Evolutionary conservation across 1,284 basidiomycete species (phyloP).

Genomic region (Irpex rosettiformis): DNA sequence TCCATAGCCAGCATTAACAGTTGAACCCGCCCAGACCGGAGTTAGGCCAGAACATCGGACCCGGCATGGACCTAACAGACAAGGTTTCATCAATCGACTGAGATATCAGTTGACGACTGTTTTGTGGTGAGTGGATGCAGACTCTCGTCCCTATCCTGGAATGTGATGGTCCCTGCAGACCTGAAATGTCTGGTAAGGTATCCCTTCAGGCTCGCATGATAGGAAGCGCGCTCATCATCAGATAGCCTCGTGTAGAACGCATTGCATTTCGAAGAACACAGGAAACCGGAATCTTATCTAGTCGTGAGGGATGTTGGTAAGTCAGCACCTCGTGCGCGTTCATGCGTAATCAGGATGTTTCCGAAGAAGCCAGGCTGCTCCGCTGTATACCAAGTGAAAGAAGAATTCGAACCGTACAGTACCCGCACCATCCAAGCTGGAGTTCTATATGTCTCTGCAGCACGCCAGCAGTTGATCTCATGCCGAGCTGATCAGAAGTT

Average conservation of each 20-base stretch:
- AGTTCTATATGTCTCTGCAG: background rate
- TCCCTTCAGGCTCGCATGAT: background rate
- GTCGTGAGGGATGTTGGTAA: background rate
- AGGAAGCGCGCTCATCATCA: slow-evolving; percentile 3
- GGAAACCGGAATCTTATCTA: slow-evolving; percentile 9
- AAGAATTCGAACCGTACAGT: background rate
- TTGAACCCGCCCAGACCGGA: slow-evolving; percentile 8
- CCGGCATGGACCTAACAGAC: slow-evolving; percentile 7
- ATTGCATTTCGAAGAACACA: background rate
- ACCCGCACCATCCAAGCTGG: background rate
- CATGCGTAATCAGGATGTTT: background rate
- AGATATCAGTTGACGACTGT: background rate
- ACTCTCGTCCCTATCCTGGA: background rate
- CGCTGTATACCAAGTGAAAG: background rate
- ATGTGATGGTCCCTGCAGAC: slow-evolving; percentile 11
- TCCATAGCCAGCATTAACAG: background rate
- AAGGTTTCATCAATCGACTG: slow-evolving; percentile 8
- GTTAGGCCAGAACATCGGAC: slow-evolving; percentile 11
- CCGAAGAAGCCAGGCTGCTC: background rate
- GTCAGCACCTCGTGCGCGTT: background rate
- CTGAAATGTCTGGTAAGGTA: slow-evolving; percentile 1
- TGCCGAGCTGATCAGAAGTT: background rate
- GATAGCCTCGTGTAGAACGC: slow-evolving; percentile 5
- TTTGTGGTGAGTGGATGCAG: background rate
- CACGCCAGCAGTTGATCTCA: background rate